Evolutionary conservation across 2,329 filamentous ascomycete genomes (phyloP), one percentile per base, ranked within the genome.

Genomic region (Chalara sp.): DNA sequence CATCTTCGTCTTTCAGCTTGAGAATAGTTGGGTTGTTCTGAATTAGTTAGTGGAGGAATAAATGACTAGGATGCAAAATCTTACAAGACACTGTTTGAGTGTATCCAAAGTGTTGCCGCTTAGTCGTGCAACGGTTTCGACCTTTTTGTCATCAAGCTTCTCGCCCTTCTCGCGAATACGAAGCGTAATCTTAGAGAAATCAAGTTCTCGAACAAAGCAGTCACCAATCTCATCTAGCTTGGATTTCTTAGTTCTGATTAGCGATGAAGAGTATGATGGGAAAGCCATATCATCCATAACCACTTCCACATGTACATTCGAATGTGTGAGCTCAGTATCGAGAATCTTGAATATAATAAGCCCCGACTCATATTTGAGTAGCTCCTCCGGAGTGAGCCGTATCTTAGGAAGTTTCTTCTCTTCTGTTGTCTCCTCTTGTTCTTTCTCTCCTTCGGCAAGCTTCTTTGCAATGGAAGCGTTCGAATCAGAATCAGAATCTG

Each of bases 231-330:
- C 93, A 60, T 93, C 88, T 68, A 97, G 89, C 48, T 81, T 87
- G 64, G 84, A 79, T 8, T 76, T 72, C 60, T 77, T 85, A 40
- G 76, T 79, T 63, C 81, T 84, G 32, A 90, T 85, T 56, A 83
- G 89, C 1, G 87, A 83, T 8, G 90, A 95, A 1, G 81, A 77
- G 66, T 96, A 97, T 1, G 90, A 87, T 0, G 93, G 86, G 72
- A 93, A 97, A 32, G 89, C 81, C 79, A 93, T 90, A 66, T 99
- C 93, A 67, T 99, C 93, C 67, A 97, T 93, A 56, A 92, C 75
- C 6, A 99, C 81, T 43, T 99, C 90, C 28, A 99, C 74, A 55
- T 89, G 85, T 32, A 83, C 85, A 58, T 91, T 80, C 48, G 76
- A 80, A 56, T 87, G 82, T 1, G 88, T 80, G 65, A 99, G 79